Evolutionary conservation across 352 stramenopile species (phyloP), one percentile per base, ranked within the genome.

Genomic region (Phytophthora niederhauseri): DNA sequence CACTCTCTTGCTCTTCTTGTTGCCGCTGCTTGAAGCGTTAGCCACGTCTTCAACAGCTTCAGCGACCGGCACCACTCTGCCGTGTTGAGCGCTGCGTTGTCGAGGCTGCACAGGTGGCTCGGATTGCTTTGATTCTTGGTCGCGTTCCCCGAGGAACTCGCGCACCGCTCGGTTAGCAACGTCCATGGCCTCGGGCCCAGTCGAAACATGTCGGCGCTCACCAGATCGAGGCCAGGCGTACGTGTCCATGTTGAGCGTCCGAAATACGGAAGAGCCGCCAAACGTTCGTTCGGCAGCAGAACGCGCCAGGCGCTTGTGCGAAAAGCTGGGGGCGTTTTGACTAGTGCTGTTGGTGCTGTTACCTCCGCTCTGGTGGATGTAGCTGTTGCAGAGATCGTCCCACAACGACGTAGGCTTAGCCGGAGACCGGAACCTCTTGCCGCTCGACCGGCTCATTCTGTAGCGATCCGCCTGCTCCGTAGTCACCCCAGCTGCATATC

Each of bases 161-260:
- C 68, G 62, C 1, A 41, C 67, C 1, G 73, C 76, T 22, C 66
- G 55, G 7, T 75, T 77, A 4, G 82, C 80, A 17, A 90, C 68
- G 4, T 66, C 54, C 43, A 80, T 73, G 14, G 77, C 81, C 3
- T 80, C 70, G 4, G 73, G 26, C 1, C 69, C 78, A 30, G 71
- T 76, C 41, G 81, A 43, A 28, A 88, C 63, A 31, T 51, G 52
- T 14, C 51, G 67, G 45, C 53, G 71, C 28, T 81, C 57, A 7
- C 64, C 60, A 3, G 57, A 64, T 52, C 34, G 52, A 53, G 70
- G 31, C 71, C 64, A 65, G 12, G 4, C 34, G 15, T 55, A 58
- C 31, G 62, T 64, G 11, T 72, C 48, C 57, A 61, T 76, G 28
- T 78, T 70, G 31, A 71, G 55, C 22, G 68, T 74, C 5, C 60